A percentile compares a stretch with the other conserved stretches of the same genome.
These are phyloP conservation scores for Cyberlindnera galapagoensis DNA, from an alignment of 805 yeast species.

Conservation along the genomic window DNA sequence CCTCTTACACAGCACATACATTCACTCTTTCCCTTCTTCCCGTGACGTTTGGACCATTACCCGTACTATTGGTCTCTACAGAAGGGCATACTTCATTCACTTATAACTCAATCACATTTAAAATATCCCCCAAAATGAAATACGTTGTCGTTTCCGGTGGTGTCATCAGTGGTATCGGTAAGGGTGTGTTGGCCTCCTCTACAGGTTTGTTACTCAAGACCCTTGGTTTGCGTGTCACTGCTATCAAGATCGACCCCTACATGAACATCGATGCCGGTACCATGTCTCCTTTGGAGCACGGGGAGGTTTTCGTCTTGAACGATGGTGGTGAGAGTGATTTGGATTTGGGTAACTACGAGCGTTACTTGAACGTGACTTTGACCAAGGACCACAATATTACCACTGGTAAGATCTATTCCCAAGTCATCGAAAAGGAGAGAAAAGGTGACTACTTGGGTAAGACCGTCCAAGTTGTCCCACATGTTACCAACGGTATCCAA, in stretches of 20 bases:
- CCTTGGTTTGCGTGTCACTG: constrained; percentile 88
- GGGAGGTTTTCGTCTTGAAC: constrained; percentile 95
- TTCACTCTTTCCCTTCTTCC: constrained; percentile 4
- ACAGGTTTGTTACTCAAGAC: constrained; percentile 94
- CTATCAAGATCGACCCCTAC: constrained; percentile 97
- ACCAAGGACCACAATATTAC: constrained; percentile 95
- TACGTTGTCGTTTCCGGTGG: constrained; percentile 99
- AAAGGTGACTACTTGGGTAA: constrained; percentile 97
- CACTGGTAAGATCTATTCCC: constrained; percentile 94
- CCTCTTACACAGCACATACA: background rate
- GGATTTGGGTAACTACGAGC: constrained; percentile 96
- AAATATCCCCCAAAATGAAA: constrained; percentile 52
- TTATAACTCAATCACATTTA: no score
- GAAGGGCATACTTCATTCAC: no score
- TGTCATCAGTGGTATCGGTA: constrained; percentile 98
- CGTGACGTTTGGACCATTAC: constrained; percentile 11
- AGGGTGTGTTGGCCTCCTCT: constrained; percentile 96
- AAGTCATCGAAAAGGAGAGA: constrained; percentile 91
- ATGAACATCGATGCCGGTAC: constrained; percentile 99
- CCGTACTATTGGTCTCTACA: no score
- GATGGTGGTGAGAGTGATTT: constrained; percentile 99
- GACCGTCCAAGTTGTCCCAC: constrained; percentile 99
- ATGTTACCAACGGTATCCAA: constrained; percentile 93
- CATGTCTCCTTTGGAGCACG: constrained; percentile 98
- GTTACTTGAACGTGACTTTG: constrained; percentile 89